Conservation (phyloP, 192 early-diverging fungal species). For the Coemansia sp. region DNA sequence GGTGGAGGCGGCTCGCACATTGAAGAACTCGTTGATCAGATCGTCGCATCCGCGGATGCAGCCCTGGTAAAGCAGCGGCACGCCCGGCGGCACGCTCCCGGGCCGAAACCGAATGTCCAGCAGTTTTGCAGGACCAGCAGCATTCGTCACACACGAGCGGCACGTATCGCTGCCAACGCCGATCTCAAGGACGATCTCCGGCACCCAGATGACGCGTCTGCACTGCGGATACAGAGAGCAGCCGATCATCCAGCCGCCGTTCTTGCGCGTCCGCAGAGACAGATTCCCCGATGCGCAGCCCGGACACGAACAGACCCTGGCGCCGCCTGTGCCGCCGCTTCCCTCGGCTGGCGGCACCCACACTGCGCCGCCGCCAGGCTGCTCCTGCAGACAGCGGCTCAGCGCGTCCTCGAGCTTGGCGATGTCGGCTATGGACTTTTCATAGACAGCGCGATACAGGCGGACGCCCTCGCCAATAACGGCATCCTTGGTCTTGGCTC, state of each 20-base stretch:
- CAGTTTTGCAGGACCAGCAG: constrained; percentile 19
- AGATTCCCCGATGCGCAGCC: background rate
- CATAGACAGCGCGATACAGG: constrained; percentile 75
- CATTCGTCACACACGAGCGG: constrained; percentile 15
- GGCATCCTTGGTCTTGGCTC: constrained; percentile 61
- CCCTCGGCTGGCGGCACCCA: constrained; percentile 11
- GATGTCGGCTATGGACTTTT: constrained; percentile 51
- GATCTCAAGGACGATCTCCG: constrained; percentile 16
- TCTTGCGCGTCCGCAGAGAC: constrained; percentile 9
- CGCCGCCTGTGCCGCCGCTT: constrained; percentile 6
- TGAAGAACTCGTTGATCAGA: constrained; percentile 45
- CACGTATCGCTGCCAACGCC: constrained; percentile 25
- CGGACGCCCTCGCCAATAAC: constrained; percentile 68
- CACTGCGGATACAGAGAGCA: constrained; percentile 57
- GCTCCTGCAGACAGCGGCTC: constrained; percentile 35
- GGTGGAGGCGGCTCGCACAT: background rate
- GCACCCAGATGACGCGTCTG: constrained; percentile 45
- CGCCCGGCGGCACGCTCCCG: constrained; percentile 34
- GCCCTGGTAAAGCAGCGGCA: constrained; percentile 22
- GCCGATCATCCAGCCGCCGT: constrained; percentile 40
- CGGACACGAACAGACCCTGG: constrained; percentile 30
- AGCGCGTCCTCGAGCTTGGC: constrained; percentile 53
- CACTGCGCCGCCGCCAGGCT: constrained; percentile 1
- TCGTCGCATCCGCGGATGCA: constrained; percentile 51
- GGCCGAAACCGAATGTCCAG: constrained; percentile 37